Percentiles rank a stretch among this genome's conserved stretches.
Evolutionary conservation across 352 stramenopile genomes (phyloP).

Genomic region (Globisporangium uncinulatum): DNA sequence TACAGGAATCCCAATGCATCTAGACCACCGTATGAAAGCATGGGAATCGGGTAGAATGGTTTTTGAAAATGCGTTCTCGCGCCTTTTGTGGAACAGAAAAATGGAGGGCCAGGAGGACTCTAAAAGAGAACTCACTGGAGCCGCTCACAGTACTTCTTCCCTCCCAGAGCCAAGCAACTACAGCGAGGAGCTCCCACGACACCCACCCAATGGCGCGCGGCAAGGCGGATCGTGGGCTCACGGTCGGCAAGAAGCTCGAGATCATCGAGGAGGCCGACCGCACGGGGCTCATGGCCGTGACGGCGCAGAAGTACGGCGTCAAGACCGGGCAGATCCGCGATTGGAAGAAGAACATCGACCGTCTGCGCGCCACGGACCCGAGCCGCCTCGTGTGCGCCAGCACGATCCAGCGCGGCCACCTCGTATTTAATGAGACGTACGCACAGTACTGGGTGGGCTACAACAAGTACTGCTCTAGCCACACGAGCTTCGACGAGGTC

Average conservation of each 20-base stretch:
- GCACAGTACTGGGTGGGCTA: conserved; percentile 87
- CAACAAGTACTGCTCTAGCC: conserved; percentile 80
- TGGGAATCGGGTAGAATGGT: background rate
- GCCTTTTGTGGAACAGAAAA: background rate
- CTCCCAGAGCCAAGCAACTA: background rate
- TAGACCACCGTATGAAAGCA: background rate
- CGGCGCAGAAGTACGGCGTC: conserved; percentile 81
- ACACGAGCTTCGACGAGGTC: conserved; percentile 68
- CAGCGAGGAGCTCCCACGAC: conserved; percentile 5
- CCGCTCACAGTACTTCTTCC: conserved; percentile 21
- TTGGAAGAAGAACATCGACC: conserved; percentile 86
- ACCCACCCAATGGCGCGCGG: conserved; percentile 55
- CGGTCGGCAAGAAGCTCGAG: conserved; percentile 86
- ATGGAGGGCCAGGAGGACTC: conserved; percentile 14
- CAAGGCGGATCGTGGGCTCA: conserved; percentile 74
- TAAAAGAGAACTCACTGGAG: conserved; percentile 40
- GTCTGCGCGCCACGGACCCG: conserved; percentile 67
- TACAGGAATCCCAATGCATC: background rate
- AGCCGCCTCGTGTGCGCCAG: conserved; percentile 75
- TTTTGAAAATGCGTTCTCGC: background rate
- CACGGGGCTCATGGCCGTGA: conserved; percentile 68
- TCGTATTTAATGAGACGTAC: conserved; percentile 87
- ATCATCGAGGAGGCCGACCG: conserved; percentile 84
- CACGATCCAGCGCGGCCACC: conserved; percentile 75
- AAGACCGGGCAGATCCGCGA: conserved; percentile 85